These are phyloP conservation scores for Allium sativum DNA, from an alignment of 106 monocot genomes.

Conservation along the genomic window DNA sequence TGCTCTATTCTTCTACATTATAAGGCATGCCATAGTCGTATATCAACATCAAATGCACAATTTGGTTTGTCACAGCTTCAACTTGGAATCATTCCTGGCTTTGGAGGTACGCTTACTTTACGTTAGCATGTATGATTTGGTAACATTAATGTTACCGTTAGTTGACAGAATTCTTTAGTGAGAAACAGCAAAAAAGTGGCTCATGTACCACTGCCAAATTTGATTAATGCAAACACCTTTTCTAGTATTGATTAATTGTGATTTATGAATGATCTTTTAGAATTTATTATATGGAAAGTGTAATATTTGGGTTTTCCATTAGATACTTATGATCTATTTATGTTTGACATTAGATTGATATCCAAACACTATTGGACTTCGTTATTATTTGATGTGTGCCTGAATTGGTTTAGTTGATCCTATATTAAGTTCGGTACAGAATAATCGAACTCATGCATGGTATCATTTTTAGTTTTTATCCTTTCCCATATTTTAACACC, in stretches of 20 bases:
- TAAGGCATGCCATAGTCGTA: conserved; percentile 79
- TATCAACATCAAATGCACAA: conserved; percentile 60
- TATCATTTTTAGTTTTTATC: neutral
- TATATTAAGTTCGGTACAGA: neutral
- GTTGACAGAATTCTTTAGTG: too few relatives aligned
- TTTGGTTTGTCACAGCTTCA: conserved; percentile 50
- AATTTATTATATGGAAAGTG: too few relatives aligned
- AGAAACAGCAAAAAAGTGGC: too few relatives aligned
- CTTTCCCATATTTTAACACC: neutral
- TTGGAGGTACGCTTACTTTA: conserved; percentile 54
- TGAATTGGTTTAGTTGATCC: neutral
- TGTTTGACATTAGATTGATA: too few relatives aligned
- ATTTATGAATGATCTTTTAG: too few relatives aligned
- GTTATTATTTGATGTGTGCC: too few relatives aligned
- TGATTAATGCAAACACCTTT: too few relatives aligned
- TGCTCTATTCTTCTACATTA: conserved; percentile 24
- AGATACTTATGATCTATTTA: too few relatives aligned
- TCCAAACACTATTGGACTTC: too few relatives aligned
- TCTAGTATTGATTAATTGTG: too few relatives aligned
- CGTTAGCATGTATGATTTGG: neutral
- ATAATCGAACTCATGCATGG: neutral
- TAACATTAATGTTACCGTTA: neutral
- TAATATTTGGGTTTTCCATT: too few relatives aligned
- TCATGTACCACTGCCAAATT: too few relatives aligned
- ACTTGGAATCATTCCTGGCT: conserved; percentile 70